Evolutionary conservation across 228 moss, liverwort and hornwort genomes (phyloP), one percentile per base, ranked within the genome.

Genomic region (Sphagnum magellanicum): DNA sequence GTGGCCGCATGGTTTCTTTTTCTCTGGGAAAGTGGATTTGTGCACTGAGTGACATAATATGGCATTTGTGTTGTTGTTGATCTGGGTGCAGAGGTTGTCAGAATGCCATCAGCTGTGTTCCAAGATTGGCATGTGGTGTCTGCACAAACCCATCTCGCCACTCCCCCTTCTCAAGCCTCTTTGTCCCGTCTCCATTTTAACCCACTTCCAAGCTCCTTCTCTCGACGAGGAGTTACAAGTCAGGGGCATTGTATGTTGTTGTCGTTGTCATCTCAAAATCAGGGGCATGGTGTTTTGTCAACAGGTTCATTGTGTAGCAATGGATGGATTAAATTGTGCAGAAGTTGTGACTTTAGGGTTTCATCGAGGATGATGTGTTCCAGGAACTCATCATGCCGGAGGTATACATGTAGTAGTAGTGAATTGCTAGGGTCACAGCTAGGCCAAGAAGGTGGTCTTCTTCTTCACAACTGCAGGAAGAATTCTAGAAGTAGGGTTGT

Each of bases 81-180:
- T 32, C 32, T 32, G 32, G 32, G 32, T 32, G 32, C 32, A 32
- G 32, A 32, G 32, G 32, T 32, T 3, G 32, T 62, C 79, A 82
- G 32, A 71, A 86, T 86, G 86, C 83, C 82, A 83, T 83, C 83
- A 83, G 80, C 80, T 63, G 80, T 80, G 83, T 80, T 78, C 61
- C 75, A 77, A 80, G 83, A 86, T 63, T 86, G 86, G 86, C 83
- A 79, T 71, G 69, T 65, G 72, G 75, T 63, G 71, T 76, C 77
- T 53, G 79, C 77, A 50, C 71, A 74, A n/a, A 76, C 72, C 58
- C 63, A 58, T 60, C 61, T 77, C 4, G 71, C 75, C 63, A 49
- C 77, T 49, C 52, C 77, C 67, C 74, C 74, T 32, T 72, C 74
- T 49, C 60, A 78, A 49, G 82, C 82, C 80, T 73, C 85, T 10